These are phyloP conservation scores for Cephaloascus albidus DNA, from an alignment of 805 yeast species.

Conservation along the genomic window DNA sequence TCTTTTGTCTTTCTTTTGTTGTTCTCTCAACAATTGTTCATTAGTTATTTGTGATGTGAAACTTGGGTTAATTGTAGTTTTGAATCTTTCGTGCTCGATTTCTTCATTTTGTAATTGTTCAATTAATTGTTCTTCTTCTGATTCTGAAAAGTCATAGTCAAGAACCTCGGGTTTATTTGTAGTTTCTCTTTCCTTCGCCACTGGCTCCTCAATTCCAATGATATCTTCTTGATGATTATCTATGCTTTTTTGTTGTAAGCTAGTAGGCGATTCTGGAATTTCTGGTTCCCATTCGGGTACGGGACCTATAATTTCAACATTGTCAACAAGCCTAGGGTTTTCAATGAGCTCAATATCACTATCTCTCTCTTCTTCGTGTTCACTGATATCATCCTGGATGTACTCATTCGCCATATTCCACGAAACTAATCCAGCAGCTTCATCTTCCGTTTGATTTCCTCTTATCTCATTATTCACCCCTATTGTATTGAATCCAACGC, in stretches of 20 bases:
- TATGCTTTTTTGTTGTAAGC: neutral
- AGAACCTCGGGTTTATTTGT: constrained; percentile 8
- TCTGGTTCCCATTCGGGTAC: no score
- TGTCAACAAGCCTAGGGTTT: neutral
- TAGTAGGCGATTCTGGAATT: neutral
- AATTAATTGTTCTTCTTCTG: constrained; percentile 63
- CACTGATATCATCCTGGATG: constrained; percentile 8
- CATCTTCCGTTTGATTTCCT: constrained; percentile 21
- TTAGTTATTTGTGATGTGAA: constrained; percentile 13
- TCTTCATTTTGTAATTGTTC: constrained; percentile 63
- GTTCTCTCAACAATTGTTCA: constrained; percentile 46
- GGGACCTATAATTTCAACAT: neutral
- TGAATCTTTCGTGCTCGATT: constrained; percentile 60
- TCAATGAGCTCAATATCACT: constrained; percentile 5
- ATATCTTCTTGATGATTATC: no score
- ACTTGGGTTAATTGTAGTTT: constrained; percentile 11
- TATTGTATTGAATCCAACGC: neutral
- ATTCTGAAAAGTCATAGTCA: constrained; percentile 65
- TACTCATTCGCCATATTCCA: constrained; percentile 38
- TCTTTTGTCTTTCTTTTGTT: constrained; percentile 59
- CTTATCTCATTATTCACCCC: neutral
- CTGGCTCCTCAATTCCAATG: no score
- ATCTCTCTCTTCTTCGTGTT: constrained; percentile 5
- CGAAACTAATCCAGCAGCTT: constrained; percentile 39
- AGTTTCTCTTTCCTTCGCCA: constrained; percentile 1